Evolutionary conservation across 1,284 basidiomycete species (phyloP), one percentile per base, ranked within the genome.

Genomic region (Boletellus sp.): DNA sequence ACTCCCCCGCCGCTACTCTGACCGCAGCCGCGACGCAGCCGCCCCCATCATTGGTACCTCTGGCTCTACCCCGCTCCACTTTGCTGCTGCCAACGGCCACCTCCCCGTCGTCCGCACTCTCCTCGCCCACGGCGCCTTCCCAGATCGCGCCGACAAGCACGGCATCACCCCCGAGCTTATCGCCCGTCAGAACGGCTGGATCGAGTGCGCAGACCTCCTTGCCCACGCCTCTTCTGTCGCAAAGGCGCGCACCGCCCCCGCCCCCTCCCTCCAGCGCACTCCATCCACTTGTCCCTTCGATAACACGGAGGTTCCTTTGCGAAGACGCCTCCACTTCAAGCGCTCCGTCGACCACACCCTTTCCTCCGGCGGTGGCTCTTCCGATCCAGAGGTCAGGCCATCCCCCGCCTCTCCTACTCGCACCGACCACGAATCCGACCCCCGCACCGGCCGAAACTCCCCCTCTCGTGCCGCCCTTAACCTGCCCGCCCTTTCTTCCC

Each of bases 11-110:
- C 80, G 87, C 46, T 93, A 91, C 67, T 83, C 80, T 61, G 86
- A 90, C 62, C 84, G 79, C 64, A 74, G 74, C 61, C 70, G 85
- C 58, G 73, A 84, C 64, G 56, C 77, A 13, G 73, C 84, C 22
- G 73, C 74, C 2, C 81, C 81, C 47, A 85, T 86, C 55, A 82
- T 91, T 26, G 91, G 90, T 35, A 82, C 85, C 4, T 79, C 81
- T 13, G 91, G 91, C 16, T 91, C 91, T 1, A 94, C 92, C 0
- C 89, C 93, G 0, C 79, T 96, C n/a, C 93, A 96, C 62, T 96
- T 95, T 64, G 93, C 93, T 6, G 86, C 91, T 22, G 91, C 93
- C 19, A 93, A 94, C 54, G 92, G 92, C 4, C 90, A 96, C 67
- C 79, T 79, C 25, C 67, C 74, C 16, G 80, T 91, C 55, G 79